These are phyloP conservation scores for Yarrowia osloensis DNA, from an alignment of 805 yeast genomes.

Conservation along the genomic window DNA sequence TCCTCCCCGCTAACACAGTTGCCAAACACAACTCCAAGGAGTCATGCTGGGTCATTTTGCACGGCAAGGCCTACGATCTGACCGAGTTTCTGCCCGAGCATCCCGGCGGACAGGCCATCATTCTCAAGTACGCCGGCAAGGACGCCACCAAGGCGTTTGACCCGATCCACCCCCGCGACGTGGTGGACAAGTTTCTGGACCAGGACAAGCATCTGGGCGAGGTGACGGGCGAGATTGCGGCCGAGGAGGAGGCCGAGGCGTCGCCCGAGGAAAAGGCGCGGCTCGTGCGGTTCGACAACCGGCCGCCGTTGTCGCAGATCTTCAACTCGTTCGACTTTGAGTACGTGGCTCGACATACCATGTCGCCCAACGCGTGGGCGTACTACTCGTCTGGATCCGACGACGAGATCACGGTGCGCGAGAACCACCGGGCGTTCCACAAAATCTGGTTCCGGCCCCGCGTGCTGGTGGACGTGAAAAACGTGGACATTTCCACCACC, in stretches of 20 bases:
- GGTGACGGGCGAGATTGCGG: slow-evolving; percentile 39
- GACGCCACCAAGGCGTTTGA: slow-evolving; percentile 83
- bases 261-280: slow-evolving; percentile 49
- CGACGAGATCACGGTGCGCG: slow-evolving; percentile 87
- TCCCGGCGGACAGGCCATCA: slow-evolving; percentile 62
- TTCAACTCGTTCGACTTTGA: slow-evolving; percentile 86
- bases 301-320: slow-evolving; percentile 71
- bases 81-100: slow-evolving; percentile 61
- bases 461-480: slow-evolving; percentile 76
- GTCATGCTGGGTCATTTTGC: slow-evolving; percentile 84
- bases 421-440: slow-evolving; percentile 87
- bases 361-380: slow-evolving; percentile 85
- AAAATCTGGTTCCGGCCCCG: slow-evolving; percentile 85
- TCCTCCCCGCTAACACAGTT: slow-evolving; percentile 47
- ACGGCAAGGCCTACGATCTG: slow-evolving; percentile 76
- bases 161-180: slow-evolving; percentile 90
- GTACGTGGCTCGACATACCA: slow-evolving; percentile 73
- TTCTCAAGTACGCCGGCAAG: slow-evolving; percentile 62
- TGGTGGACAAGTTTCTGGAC: slow-evolving; percentile 63
- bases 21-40: slow-evolving; percentile 56
- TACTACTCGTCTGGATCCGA: slow-evolving; percentile 91
- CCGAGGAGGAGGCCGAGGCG: slow-evolving; percentile 43
- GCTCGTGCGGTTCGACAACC: slow-evolving; percentile 48
- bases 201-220: slow-evolving; percentile 64
- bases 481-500: slow-evolving; percentile 67